Evolutionary conservation across 768 basidiomycete species (phyloP).

Genomic region (Leccinum disarticulatum): DNA sequence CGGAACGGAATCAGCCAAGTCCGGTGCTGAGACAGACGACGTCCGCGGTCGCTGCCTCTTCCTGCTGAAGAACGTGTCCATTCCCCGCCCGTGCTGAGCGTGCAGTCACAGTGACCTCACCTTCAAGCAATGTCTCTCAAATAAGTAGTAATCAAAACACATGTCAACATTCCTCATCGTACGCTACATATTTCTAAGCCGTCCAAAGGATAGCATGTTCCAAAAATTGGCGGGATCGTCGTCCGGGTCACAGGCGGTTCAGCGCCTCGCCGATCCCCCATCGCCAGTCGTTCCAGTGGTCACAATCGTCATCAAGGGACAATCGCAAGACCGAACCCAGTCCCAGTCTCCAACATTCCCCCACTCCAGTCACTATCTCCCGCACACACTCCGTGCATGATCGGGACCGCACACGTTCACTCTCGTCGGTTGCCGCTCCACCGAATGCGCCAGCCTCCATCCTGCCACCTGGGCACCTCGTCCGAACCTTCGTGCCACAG

Average conservation of each 20-base stretch:
- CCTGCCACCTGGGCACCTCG: slow-evolving; percentile 24
- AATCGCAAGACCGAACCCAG: slow-evolving; percentile 19
- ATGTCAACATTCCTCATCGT: slow-evolving; percentile 19
- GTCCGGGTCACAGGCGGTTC: slow-evolving; percentile 30
- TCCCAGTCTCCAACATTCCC: slow-evolving; percentile 49
- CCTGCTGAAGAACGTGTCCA: slow-evolving; percentile 70
- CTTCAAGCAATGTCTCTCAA: slow-evolving; percentile 1
- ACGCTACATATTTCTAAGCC: slow-evolving; percentile 3
- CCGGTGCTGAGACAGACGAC: slow-evolving; percentile 58
- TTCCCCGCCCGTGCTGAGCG: slow-evolving; percentile 27
- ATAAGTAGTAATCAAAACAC: slow-evolving; percentile 21
- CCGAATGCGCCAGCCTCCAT: slow-evolving; percentile 25
- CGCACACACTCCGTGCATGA: slow-evolving; percentile 23
- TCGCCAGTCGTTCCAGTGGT: slow-evolving; percentile 22
- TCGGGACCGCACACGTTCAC: slow-evolving; percentile 31
- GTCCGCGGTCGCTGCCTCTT: slow-evolving; percentile 60
- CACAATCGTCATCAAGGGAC: slow-evolving; percentile 12
- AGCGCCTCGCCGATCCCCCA: slow-evolving; percentile 29
- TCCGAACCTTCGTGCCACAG: slow-evolving; percentile 1
- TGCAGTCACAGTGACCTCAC: not conserved
- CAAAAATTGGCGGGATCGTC: slow-evolving; percentile 31
- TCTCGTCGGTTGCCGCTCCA: slow-evolving; percentile 39
- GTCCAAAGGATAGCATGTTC: slow-evolving; percentile 27
- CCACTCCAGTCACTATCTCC: slow-evolving; percentile 33
- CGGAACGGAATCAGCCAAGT: slow-evolving; percentile 69